phyloP scores from a whole-genome alignment of 2,329 filamentous ascomycete species.

The Botrytis tulipae region DNA sequence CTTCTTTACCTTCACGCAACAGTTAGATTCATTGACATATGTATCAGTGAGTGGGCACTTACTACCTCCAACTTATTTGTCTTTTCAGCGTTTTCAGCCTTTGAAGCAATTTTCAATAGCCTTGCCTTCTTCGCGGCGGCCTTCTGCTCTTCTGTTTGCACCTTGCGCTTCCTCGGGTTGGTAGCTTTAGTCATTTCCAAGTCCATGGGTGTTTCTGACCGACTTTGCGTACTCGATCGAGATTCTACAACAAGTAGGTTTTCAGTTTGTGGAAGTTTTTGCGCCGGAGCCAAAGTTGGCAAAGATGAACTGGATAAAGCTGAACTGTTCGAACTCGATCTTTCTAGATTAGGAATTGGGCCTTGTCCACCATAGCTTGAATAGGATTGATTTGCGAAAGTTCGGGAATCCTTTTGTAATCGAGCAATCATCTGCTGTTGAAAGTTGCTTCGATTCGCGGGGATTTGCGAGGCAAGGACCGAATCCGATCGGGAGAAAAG shows the following conservation, averaged over 20 bases:
- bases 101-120: constrained; percentile 7
- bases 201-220: constrained; percentile 13
- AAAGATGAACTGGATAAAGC: not conserved
- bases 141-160: constrained; percentile 2
- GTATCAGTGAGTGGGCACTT: constrained; percentile 18
- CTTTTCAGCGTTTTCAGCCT: constrained; percentile 24
- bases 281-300: constrained; percentile 9
- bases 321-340: constrained; percentile 7
- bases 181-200: constrained; percentile 12
- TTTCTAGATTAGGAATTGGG: constrained; percentile 2
- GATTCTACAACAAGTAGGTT: constrained; percentile 18
- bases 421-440: constrained; percentile 15
- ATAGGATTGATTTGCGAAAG: not conserved
- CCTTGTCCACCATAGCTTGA: not conserved
- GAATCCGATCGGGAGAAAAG: constrained; percentile 16
- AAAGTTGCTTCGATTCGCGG: constrained; percentile 6
- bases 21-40: constrained; percentile 19
- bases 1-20: constrained; percentile 19
- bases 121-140: constrained; percentile 21
- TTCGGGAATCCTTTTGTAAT: not conserved
- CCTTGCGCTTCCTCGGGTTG: constrained; percentile 25
- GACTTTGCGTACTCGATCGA: constrained; percentile 16
- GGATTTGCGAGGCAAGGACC: constrained; percentile 10
- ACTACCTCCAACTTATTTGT: constrained; percentile 26
- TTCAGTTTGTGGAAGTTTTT: constrained; percentile 2